A percentile compares a stretch with the other conserved stretches of the same genome.
These are phyloP conservation scores for Chaetomium cochliodes DNA, from an alignment of 495 filamentous ascomycete species.

Conservation along the genomic window DNA sequence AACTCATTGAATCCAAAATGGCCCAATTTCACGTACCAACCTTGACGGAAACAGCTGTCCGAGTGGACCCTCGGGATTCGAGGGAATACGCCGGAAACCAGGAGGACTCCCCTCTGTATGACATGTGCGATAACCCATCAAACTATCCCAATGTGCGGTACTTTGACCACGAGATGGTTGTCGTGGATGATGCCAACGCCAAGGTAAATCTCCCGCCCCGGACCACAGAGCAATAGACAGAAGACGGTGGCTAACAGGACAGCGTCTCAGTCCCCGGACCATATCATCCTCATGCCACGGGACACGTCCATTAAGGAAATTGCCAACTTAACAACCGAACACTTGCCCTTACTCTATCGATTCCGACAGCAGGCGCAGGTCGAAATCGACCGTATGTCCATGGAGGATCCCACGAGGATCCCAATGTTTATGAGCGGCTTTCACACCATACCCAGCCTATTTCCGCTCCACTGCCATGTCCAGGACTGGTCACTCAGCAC, in stretches of 20 bases:
- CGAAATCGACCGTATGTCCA: not conserved
- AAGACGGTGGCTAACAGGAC: not conserved
- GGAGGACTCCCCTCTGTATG: not conserved
- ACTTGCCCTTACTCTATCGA: not conserved
- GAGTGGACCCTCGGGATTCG: constrained; percentile 2
- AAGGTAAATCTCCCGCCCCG: not conserved
- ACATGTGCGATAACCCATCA: not conserved
- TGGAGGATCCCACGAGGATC: not conserved
- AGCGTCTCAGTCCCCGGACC: not conserved
- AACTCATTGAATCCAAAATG: not conserved
- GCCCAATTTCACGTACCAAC: not conserved
- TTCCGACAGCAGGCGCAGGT: not conserved
- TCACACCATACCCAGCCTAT: constrained; percentile 1
- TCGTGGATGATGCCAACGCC: constrained; percentile 8
- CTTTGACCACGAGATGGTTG: constrained; percentile 2
- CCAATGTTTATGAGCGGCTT: not conserved
- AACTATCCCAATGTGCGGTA: not conserved
- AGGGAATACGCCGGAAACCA: constrained; percentile 2
- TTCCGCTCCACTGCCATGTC: constrained; percentile 7
- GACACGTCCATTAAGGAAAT: not conserved
- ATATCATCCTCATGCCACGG: constrained; percentile 6
- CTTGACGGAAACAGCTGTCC: constrained; percentile 1
- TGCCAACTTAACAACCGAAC: not conserved
- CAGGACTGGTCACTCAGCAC: constrained; percentile 3
- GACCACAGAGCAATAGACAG: not conserved